Base-by-base conservation (phyloP, 2,329 filamentous ascomycete genomes). In the Penicillium paneum region DNA sequence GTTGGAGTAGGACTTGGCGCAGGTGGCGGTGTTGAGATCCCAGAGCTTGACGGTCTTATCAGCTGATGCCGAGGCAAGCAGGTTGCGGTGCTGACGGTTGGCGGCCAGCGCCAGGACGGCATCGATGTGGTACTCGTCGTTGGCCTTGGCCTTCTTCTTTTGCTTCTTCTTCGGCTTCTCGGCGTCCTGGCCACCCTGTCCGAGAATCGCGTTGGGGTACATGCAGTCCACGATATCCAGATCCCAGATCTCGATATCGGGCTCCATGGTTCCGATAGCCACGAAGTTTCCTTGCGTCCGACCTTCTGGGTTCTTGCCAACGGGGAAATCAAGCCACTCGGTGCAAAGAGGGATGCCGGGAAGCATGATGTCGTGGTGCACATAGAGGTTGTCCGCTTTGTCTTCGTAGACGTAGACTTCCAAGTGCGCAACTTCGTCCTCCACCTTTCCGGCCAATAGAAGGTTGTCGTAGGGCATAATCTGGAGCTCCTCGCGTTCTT, bases 311-410 rank as follows among this genome's bases (percentile, higher is more conserved):
- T 80, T 75, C 71, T 91, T 90, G 61, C 89, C 87, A 34, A 96
- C 91, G n/a, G 91, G 88, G 52, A 96, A 81, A 71, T 97, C 90
- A 41, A 99, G 77, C 94, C 94, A 99, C 78, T 99, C 94, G 38
- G 97, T 83, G 68, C 91, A 94, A 7, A 99, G 84, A 11, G 94
- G 94, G 69, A 99, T 96, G 24, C 93, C 93, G 31, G 94, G 94
- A 52, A 99, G 83, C 93, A 99, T 97, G 66, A 99, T 96, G 74
- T 99, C 94, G 82, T 99, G 94, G 78, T 99, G 94, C 24, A 99
- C 93, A 73, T 99, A 99, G 57, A 99, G 86, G 72, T 99, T 99
- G 76, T 97, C 94, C 41, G 87, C 89, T 58, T 85, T 85, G 66
- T 97, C 94, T 74, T 99, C 94, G 76, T 97, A 99, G 28, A 99